Conservation (phyloP, 148 eudicot genomes). For the Rhododendron molle region DNA sequence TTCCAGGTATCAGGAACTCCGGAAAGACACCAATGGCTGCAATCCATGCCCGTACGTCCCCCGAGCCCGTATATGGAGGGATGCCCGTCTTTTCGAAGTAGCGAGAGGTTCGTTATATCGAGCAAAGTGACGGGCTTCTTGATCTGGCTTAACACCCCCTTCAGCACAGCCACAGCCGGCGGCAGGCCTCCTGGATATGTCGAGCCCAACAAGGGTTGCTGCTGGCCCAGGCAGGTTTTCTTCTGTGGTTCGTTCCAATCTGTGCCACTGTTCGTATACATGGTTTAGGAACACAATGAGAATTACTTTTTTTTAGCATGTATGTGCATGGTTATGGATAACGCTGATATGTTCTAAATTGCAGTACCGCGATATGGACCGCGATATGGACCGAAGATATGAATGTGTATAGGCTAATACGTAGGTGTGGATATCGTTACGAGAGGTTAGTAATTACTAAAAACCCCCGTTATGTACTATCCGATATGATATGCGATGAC, state of each 20-base stretch:
- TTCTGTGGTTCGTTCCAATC: constrained; percentile 65
- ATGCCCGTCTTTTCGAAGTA: constrained; percentile 75
- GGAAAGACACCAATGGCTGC: constrained; percentile 94
- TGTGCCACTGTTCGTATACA: constrained; percentile 43
- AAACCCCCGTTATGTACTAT: background rate
- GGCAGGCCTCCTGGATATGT: constrained; percentile 64
- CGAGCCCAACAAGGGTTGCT: constrained; percentile 43
- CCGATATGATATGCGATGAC: background rate
- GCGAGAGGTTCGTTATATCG: constrained; percentile 63
- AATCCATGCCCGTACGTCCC: constrained; percentile 49
- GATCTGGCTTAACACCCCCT: constrained; percentile 52
- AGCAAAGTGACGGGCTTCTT: constrained; percentile 62
- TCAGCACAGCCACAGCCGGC: constrained; percentile 45
- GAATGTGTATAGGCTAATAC: no score
- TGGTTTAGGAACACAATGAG: background rate
- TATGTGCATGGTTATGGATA: background rate
- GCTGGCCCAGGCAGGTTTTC: constrained; percentile 52
- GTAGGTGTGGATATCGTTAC: no score
- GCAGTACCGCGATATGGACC: background rate
- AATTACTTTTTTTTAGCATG: background rate
- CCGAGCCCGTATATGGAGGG: constrained; percentile 57
- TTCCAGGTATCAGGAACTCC: constrained; percentile 99
- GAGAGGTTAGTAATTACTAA: background rate
- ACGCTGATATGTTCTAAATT: no score
- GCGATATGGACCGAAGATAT: no score